Base-by-base conservation (phyloP, 495 filamentous ascomycete genomes). In the Aspergillus kassunensis region DNA sequence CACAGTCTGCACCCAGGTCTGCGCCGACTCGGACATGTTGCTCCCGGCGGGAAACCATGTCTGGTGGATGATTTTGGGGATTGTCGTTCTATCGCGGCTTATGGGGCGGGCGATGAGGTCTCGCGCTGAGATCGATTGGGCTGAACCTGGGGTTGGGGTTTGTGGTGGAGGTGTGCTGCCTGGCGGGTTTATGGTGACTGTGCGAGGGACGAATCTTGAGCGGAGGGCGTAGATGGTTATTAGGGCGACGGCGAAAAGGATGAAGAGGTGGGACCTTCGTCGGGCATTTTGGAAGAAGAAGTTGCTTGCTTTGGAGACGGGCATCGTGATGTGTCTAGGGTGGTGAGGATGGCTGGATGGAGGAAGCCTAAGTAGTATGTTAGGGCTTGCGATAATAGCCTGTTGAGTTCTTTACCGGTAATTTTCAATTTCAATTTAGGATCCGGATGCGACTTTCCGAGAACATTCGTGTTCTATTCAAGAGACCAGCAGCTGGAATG, bases 21-120 rank as follows among this genome's bases (percentile, higher is more conserved):
- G 48, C 11, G 59, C 59, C 10, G 51, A 40, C 21, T 53, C 54
- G 33, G 51, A 55, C 59, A 61, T 61, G 55, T 58, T 58, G 54
- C 39, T 61, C 9, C 59, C 59, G 1, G 59, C 59, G 0, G 59
- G 59, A 21, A 61, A 61, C 59, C 59, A 61, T 41, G 59, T 61
- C 29, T 61, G 59, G 31, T 61, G 59, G 52, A 61, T 57, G 23
- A 61, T 30, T 34, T 57, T 61, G 16, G 59, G 59, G 31, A 61
- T 57, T 6, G 55, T 50, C 20, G 44, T 57, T 27, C 25, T 30
- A 21, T 61, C 54, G 8, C 15, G 8, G 6, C 54, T 35, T 23
- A 53, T 31, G 0, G 51, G 59, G 15, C 59, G 59, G 4, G 55
- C 24, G n/a, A 61, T 44, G 16, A 61, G 59, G 6, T 52, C 50